Evolutionary conservation across 768 basidiomycete genomes (phyloP), one percentile per base, ranked within the genome.

Genomic region (Naganishia kalamii): DNA sequence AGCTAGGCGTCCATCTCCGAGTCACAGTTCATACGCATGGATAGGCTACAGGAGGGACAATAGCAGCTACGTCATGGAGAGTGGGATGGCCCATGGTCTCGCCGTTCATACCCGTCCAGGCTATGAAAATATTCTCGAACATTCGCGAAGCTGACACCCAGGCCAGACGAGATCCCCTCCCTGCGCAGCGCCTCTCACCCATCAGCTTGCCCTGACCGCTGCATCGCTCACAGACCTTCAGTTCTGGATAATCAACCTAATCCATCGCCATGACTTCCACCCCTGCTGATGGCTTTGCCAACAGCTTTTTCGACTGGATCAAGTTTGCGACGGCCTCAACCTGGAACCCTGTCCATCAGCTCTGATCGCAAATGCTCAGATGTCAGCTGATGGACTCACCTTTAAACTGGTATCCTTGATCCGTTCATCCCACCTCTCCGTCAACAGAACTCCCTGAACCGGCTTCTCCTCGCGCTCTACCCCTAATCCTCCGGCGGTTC

Each of bases 371-470:
- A 6, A 57, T n/a, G 27, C 12, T 6, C n/a, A 8, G n/a, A 29
- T 17, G 5, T 1, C 19, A 17, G 33, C 41, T 19, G 11, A 27
- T 5, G 19, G 32, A 12, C 65, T 70, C 77, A 93, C 92, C 74
- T 90, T 89, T 32, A 89, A 86, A 46, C 90, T 90, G 0, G 88
- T 92, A 70, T 87, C 82, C 69, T 90, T 85, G 74, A 97, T 97
- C 74, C 93, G 88, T 74, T 85, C 86, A 75, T 99, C 96, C 96
- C 96, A 99, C 62, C 89, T 84, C 79, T 94, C 93, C 0, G 92
- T 97, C 79, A 89, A 89, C 5, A 88, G 89, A 8, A 91, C 89
- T 21, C 72, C 75, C 54, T 79, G 77, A 69, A 97, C 89, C 73
- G 92, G 89, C 33, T 84, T 87, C 65, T 86, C 88, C 74, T 89